Evolutionary conservation across 2,329 filamentous ascomycete genomes (phyloP).

Genomic region (Fusarium humuli): DNA sequence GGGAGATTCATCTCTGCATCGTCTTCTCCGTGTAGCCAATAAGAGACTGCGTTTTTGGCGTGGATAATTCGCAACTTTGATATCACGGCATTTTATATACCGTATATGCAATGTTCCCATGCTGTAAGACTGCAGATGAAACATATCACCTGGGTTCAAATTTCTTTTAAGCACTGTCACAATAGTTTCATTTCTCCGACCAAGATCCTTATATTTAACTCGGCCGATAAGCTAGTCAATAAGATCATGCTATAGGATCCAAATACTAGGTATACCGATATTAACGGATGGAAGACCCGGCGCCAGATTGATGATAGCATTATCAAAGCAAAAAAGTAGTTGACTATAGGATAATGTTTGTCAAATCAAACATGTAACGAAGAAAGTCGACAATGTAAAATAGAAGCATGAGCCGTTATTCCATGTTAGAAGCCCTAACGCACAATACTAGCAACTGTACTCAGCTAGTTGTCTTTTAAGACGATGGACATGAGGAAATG

Average conservation of each 20-base stretch:
- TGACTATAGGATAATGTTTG: background rate
- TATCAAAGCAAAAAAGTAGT: background rate
- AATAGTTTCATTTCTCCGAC: background rate
- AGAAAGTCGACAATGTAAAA: background rate
- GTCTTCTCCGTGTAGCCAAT: background rate
- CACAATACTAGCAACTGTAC: background rate
- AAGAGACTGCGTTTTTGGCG: background rate
- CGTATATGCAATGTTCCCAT: slow-evolving; percentile 8
- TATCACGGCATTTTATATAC: background rate
- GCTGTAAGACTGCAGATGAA: background rate
- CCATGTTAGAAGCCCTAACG: background rate
- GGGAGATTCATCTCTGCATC: background rate
- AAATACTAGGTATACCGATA: background rate
- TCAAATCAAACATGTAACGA: background rate
- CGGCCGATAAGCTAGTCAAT: background rate
- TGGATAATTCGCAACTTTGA: background rate
- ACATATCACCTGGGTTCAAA: background rate
- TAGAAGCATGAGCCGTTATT: background rate
- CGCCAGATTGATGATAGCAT: background rate
- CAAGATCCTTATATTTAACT: background rate
- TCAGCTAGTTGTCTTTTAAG: background rate
- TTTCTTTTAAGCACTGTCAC: background rate
- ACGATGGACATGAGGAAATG: background rate
- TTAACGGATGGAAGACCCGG: background rate
- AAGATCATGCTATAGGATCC: background rate